Conservation (phyloP, 2,329 filamentous ascomycete species). For the Nannizziopsis arthrosporioides region DNA sequence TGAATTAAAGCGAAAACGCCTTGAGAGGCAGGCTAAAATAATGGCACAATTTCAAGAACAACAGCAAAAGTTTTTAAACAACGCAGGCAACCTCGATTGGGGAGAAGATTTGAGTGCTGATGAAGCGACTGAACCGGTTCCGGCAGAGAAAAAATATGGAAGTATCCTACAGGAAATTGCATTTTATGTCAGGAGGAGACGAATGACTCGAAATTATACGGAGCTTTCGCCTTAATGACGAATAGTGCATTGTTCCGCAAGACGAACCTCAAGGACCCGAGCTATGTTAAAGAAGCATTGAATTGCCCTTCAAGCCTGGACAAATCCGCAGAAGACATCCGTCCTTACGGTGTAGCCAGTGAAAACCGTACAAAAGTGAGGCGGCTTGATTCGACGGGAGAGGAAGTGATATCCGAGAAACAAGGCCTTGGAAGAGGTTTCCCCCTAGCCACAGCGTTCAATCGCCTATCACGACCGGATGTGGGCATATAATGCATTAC, state of each 20-base stretch:
- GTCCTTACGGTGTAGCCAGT: conserved; percentile 82
- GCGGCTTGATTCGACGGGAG: conserved; percentile 62
- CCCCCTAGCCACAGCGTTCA: conserved; percentile 53
- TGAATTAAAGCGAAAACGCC: conserved; percentile 75
- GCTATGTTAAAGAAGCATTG: conserved; percentile 72
- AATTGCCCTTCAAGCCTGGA: conserved; percentile 73
- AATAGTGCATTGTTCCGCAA: conserved; percentile 78
- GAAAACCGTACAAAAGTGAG: conserved; percentile 69
- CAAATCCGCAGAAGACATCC: conserved; percentile 65
- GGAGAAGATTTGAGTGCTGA: conserved; percentile 63
- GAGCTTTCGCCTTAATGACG: conserved; percentile 81
- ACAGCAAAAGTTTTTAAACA: conserved; percentile 87
- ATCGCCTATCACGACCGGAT: conserved; percentile 78
- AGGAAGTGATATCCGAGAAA: conserved; percentile 59
- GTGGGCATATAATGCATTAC: conserved; percentile 98
- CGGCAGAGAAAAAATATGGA: conserved; percentile 62
- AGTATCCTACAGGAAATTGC: conserved; percentile 84
- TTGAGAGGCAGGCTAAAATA: conserved; percentile 79
- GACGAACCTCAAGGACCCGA: conserved; percentile 68
- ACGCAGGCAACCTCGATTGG: conserved; percentile 79
- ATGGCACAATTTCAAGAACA: conserved; percentile 99
- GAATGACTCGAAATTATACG: conserved; percentile 76
- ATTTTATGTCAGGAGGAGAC: conserved; percentile 96
- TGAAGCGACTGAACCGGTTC: conserved; percentile 37
- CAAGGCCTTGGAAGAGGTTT: conserved; percentile 86